phyloP scores from a whole-genome alignment of 2,329 filamentous ascomycete species.

The Hirsutella thompsonii region DNA sequence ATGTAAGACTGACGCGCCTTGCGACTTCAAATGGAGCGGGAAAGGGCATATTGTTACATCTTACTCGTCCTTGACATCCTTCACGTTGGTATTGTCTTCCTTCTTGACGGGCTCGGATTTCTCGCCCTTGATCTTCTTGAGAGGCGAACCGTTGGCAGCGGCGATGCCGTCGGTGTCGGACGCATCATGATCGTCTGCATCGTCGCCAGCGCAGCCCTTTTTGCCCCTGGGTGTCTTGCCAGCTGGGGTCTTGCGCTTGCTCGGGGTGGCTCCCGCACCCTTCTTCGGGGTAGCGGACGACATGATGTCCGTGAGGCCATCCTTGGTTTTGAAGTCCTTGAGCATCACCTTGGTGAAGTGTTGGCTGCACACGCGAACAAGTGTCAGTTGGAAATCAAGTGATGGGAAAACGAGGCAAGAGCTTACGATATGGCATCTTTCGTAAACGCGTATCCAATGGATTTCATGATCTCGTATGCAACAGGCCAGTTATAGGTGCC shows the following conservation, averaged over 20 bases:
- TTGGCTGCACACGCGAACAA: no score
- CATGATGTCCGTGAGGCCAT: not conserved
- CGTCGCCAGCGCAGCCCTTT: conserved; percentile 3
- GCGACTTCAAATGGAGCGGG: no score
- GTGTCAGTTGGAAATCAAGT: no score
- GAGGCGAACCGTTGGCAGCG: conserved; percentile 5
- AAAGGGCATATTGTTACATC: no score
- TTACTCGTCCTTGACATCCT: no score
- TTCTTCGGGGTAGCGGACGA: conserved; percentile 10
- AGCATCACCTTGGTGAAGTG: conserved; percentile 25
- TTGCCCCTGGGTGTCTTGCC: conserved; percentile 5
- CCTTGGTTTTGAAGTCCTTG: conserved; percentile 17
- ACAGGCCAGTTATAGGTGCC: conserved; percentile 20
- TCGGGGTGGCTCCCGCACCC: not conserved
- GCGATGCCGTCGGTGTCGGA: not conserved
- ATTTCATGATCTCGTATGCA: conserved; percentile 17
- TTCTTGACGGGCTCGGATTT: conserved; percentile 11
- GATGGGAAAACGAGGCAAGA: not conserved
- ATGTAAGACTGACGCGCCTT: no score
- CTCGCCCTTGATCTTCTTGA: conserved; percentile 17
- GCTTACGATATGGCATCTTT: conserved; percentile 26
- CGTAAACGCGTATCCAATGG: conserved; percentile 21
- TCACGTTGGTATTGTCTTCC: conserved; percentile 2
- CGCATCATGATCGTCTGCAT: not conserved
- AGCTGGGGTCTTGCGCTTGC: conserved; percentile 6